phyloP scores from a whole-genome alignment of 1,139 yeast species.

The Pneumocystis wakefieldiae region DNA sequence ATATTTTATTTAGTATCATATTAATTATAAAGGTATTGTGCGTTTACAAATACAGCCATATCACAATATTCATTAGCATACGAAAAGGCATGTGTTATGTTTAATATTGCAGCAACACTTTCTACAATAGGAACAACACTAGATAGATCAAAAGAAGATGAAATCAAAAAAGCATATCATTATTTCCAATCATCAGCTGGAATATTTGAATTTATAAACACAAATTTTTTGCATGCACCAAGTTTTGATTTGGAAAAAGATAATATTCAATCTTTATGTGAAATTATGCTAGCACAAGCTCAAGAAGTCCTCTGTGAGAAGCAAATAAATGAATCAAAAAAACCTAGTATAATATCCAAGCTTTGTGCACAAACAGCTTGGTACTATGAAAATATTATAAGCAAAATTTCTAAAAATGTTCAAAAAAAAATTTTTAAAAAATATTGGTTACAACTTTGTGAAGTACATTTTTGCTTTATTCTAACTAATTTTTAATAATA shows the following conservation, averaged over 20 bases:
- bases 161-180: conserved; percentile 45
- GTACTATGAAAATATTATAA: conserved; percentile 33
- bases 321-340: conserved; percentile 33
- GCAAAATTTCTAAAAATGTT: conserved; percentile 6
- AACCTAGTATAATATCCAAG: conserved; percentile 54
- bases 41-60: conserved; percentile 42
- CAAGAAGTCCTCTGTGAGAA: conserved; percentile 70
- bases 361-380: conserved; percentile 48
- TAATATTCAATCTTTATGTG: conserved; percentile 48
- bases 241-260: conserved; percentile 60
- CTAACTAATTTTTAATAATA: neutral
- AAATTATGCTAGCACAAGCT: conserved; percentile 68
- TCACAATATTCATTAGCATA: conserved; percentile 60
- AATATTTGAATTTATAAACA: conserved; percentile 52
- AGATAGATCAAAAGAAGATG: conserved; percentile 26
- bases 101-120: conserved; percentile 51
- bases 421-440: neutral
- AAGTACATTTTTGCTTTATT: neutral
- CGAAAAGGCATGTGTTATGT: conserved; percentile 75
- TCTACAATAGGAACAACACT: conserved; percentile 32
- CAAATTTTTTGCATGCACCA: conserved; percentile 82
- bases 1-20: conserved; percentile 33
- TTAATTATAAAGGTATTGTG: conserved; percentile 43
- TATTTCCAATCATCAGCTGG: conserved; percentile 69
- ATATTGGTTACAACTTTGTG: neutral